A percentile compares a stretch with the other conserved stretches of the same genome.
Conservation (phyloP, 2,329 filamentous ascomycete species). For the Stemphylium lycopersici region DNA sequence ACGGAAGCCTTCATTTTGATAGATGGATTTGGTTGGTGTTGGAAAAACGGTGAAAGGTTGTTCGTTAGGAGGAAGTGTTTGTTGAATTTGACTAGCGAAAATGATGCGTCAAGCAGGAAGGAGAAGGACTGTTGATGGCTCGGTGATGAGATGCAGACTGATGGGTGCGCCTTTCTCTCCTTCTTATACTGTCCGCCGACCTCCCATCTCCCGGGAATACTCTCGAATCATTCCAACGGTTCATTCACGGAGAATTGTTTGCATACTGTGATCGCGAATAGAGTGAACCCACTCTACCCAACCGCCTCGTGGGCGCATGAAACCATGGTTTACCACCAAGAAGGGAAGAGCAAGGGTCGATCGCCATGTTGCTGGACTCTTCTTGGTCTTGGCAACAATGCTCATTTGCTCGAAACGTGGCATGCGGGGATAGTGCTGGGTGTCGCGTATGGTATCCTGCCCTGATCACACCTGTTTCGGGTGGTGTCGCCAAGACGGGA, state of each 20-base stretch:
- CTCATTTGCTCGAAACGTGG: conserved; percentile 28
- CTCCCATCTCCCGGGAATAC: neutral
- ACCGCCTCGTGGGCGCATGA: conserved; percentile 10
- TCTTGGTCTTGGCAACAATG: conserved; percentile 9
- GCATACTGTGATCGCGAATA: conserved; percentile 5
- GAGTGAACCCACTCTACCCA: conserved; percentile 9
- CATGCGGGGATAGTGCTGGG: conserved; percentile 13
- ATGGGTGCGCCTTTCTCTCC: conserved; percentile 3
- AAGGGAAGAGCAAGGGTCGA: conserved; percentile 14
- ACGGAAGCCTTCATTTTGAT: conserved; percentile 44
- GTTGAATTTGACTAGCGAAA: conserved; percentile 24
- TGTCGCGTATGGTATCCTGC: conserved; percentile 15
- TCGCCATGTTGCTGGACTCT: conserved; percentile 11
- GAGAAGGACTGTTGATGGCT: conserved; percentile 25
- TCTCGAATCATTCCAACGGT: neutral
- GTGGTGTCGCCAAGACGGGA: conserved; percentile 4
- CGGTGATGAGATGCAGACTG: conserved; percentile 20
- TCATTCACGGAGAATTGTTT: neutral
- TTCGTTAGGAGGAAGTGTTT: conserved; percentile 20
- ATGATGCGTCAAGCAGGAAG: conserved; percentile 29
- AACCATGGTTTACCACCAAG: conserved; percentile 10
- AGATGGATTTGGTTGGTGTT: conserved; percentile 7
- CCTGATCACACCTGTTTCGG: conserved; percentile 4
- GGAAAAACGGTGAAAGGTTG: conserved; percentile 11
- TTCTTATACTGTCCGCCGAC: conserved; percentile 18